Evolutionary conservation across 2,329 filamentous ascomycete genomes (phyloP), one percentile per base, ranked within the genome.

Genomic region (Scorias spongiosa): DNA sequence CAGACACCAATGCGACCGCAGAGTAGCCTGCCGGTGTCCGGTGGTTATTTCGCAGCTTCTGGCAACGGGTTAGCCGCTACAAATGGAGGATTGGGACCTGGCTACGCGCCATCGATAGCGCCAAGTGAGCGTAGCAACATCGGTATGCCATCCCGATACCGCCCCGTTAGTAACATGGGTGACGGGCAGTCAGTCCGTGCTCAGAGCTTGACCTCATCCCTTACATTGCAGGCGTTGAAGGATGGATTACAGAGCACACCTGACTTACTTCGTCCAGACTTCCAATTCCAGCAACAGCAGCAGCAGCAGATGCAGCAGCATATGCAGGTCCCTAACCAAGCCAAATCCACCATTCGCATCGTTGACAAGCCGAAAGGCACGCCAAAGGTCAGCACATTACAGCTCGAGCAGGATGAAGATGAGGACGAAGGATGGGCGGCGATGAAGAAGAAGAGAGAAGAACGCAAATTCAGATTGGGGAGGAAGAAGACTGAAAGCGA

Each of bases 71-170:
- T 61, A 51, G 40, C 65, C 54, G 50, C 61, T 55, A 11, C 11
- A 5, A 49, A 55, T 20, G 47, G 60, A 57, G 55, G 55, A 34
- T 54, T 54, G 39, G 53, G 67, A 40, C 63, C 63, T 42, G 78
- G 76, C 8, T 96, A 96, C 63, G 75, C 87, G 1, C 79, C 87
- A 1, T 96, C 89, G 1, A 93, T 98, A 52, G 89, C 91, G 2
- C 91, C 91, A 1, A 94, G 86, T 5, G 91, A 96, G 66, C 81
- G 91, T 48, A 96, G 88, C 70, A 96, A 93, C 60, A 70, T 95
- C 48, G 91, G 91, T 12, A 73, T 93, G 42, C 87, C 91, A 8
- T 81, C 85, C 29, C 79, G 91, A 39, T 98, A 98, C 65, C 77
- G 91, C 39, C 87, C 91, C 1, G 89, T 96, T 1, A 87, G 84